phyloP scores from a whole-genome alignment of 2,329 filamentous ascomycete genomes.

The Colletotrichum musae region DNA sequence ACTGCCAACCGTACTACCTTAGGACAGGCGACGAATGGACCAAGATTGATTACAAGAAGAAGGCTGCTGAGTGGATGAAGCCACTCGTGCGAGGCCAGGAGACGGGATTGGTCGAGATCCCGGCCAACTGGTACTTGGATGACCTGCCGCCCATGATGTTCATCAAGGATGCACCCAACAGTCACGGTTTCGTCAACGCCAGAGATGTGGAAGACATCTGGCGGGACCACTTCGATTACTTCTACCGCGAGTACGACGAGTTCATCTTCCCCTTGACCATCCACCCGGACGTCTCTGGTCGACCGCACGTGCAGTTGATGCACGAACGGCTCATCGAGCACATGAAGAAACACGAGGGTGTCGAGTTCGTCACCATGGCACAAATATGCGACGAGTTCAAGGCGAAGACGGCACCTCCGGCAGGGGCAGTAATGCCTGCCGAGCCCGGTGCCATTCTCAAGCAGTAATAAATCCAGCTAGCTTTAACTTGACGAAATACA shows the following conservation, averaged over 20 bases:
- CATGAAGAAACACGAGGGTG: conserved; percentile 73
- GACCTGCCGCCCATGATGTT: conserved; percentile 80
- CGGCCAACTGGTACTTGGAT: conserved; percentile 75
- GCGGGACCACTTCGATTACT: conserved; percentile 79
- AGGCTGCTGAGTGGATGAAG: conserved; percentile 77
- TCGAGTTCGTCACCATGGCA: conserved; percentile 79
- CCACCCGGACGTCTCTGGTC: conserved; percentile 80
- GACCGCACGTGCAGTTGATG: conserved; percentile 81
- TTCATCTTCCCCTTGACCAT: conserved; percentile 85
- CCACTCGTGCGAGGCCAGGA: conserved; percentile 70
- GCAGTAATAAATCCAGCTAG: conserved; percentile 44
- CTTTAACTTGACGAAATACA: background rate
- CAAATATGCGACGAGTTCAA: conserved; percentile 83
- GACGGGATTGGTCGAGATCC: conserved; percentile 78
- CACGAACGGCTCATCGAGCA: conserved; percentile 80
- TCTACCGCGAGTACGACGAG: conserved; percentile 82
- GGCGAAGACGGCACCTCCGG: conserved; percentile 69
- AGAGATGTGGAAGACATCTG: conserved; percentile 76
- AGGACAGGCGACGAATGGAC: conserved; percentile 76
- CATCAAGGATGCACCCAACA: conserved; percentile 75
- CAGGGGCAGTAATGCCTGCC: conserved; percentile 74
- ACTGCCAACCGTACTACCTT: conserved; percentile 75
- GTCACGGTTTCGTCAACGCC: conserved; percentile 72
- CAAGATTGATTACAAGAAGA: conserved; percentile 76
- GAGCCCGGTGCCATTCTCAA: conserved; percentile 66